Evolutionary conservation across 306 rosid species (phyloP).

Genomic region (Geum urbanum): DNA sequence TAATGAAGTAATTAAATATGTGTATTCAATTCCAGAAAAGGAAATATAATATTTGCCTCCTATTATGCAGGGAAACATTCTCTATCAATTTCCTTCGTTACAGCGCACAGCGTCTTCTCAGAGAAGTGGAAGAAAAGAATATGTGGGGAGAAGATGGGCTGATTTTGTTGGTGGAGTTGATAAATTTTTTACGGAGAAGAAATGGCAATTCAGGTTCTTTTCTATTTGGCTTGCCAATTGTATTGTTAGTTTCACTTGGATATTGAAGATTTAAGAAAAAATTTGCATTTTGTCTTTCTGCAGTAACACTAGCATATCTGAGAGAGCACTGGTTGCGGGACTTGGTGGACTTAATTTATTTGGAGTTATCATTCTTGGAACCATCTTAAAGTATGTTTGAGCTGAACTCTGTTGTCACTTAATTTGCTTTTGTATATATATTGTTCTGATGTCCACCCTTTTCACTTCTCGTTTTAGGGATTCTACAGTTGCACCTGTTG

Average conservation of each 20-base stretch:
- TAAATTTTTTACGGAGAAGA: conserved; percentile 72
- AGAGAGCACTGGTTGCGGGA: conserved; percentile 82
- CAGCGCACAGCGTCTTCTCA: conserved; percentile 86
- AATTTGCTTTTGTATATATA: conserved; percentile 18
- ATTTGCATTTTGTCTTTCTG: conserved; percentile 9
- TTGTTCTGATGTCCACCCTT: conserved; percentile 24
- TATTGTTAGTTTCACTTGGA: conserved; percentile 19
- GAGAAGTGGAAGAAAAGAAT: conserved; percentile 75
- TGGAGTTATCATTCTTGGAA: conserved; percentile 89
- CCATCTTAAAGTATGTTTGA: conserved; percentile 78
- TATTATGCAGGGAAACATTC: conserved; percentile 88
- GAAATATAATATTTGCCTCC: conserved; percentile 20
- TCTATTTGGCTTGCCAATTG: not conserved
- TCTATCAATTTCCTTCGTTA: conserved; percentile 86
- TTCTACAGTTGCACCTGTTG: conserved; percentile 52
- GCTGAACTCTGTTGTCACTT: conserved; percentile 16
- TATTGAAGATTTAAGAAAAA: conserved; percentile 15
- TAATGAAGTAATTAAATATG: not conserved
- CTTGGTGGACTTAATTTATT: conserved; percentile 93
- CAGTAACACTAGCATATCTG: conserved; percentile 70
- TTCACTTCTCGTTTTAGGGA: conserved; percentile 52
- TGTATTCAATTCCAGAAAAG: not conserved
- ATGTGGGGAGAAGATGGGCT: conserved; percentile 92
- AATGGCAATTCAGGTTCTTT: conserved; percentile 81
- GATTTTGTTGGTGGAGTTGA: conserved; percentile 85